phyloP scores from a whole-genome alignment of 345 rosid species.

The Eucalyptus rudis region DNA sequence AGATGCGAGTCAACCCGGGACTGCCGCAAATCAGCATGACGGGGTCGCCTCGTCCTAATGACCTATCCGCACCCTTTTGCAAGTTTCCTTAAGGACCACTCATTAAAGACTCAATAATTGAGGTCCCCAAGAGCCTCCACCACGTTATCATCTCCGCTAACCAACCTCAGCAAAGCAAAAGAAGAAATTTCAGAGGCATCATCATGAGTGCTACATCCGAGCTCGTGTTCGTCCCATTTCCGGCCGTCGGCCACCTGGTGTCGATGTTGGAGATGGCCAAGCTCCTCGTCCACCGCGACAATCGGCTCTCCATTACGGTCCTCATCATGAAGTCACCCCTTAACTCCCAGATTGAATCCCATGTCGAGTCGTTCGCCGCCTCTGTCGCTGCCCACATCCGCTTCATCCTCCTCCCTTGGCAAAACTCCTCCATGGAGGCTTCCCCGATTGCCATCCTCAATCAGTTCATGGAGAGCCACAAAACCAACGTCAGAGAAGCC shows the following conservation, averaged over 20 bases:
- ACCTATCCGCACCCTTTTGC: no score
- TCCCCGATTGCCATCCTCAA: not conserved
- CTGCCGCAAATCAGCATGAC: no score
- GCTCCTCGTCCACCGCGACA: slow-evolving; percentile 19
- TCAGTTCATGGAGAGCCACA: not conserved
- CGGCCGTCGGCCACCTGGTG: slow-evolving; percentile 30
- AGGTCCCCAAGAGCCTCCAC: not conserved
- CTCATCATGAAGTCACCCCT: slow-evolving; percentile 6
- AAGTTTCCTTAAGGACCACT: no score
- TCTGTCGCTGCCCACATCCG: slow-evolving; percentile 4
- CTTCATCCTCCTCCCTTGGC: slow-evolving; percentile 11
- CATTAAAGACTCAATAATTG: no score
- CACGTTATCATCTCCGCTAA: not conserved
- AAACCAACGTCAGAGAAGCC: slow-evolving; percentile 8
- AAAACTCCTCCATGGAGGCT: not conserved
- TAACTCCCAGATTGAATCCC: not conserved
- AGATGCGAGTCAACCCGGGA: no score
- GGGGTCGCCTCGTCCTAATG: no score
- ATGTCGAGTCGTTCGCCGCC: not conserved
- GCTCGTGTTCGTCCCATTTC: not conserved
- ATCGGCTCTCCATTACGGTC: slow-evolving; percentile 28
- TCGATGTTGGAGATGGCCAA: slow-evolving; percentile 28
- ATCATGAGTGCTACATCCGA: not conserved
- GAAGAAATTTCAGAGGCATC: not conserved
- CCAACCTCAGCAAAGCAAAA: not conserved